Conservation (phyloP, 2,329 filamentous ascomycete genomes). For the Neofusicoccum ribis region DNA sequence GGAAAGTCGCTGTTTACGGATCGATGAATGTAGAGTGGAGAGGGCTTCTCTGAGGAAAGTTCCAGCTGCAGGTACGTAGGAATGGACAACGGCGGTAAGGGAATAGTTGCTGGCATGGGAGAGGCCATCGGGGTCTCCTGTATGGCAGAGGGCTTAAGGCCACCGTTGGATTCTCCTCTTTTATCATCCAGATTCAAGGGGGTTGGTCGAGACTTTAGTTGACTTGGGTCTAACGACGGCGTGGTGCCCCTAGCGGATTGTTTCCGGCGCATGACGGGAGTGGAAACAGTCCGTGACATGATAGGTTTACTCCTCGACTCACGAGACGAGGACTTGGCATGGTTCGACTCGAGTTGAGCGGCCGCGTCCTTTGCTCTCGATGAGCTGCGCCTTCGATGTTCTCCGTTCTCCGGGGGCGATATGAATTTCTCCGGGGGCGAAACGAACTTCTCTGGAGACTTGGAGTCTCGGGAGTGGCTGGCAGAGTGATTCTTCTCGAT, state of each 20-base stretch:
- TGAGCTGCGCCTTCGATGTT: constrained; percentile 12
- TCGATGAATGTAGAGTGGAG: constrained; percentile 64
- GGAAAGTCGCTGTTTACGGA: constrained; percentile 62
- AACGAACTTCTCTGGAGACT: constrained; percentile 1
- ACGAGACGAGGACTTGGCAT: not conserved
- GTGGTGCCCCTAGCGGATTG: constrained; percentile 26
- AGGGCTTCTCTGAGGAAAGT: constrained; percentile 60
- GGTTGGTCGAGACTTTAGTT: constrained; percentile 25
- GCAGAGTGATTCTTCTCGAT: not conserved
- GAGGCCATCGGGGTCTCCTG: constrained; percentile 38
- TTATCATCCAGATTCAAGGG: constrained; percentile 38
- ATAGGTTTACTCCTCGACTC: not conserved
- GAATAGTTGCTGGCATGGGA: constrained; percentile 55
- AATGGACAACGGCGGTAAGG: constrained; percentile 62
- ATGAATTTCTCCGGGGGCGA: constrained; percentile 3
- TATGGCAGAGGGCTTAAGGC: constrained; percentile 33
- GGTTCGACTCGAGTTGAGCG: not conserved
- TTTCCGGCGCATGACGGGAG: constrained; percentile 40
- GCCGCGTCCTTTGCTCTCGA: not conserved
- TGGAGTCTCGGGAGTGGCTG: not conserved
- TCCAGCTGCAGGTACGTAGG: constrained; percentile 67
- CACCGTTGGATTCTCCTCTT: constrained; percentile 23
- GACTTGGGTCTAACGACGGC: constrained; percentile 2
- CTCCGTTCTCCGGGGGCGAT: constrained; percentile 7
- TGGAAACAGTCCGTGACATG: constrained; percentile 26